phyloP scores from a whole-genome alignment of 345 rosid species.

The Murraya paniculata region DNA sequence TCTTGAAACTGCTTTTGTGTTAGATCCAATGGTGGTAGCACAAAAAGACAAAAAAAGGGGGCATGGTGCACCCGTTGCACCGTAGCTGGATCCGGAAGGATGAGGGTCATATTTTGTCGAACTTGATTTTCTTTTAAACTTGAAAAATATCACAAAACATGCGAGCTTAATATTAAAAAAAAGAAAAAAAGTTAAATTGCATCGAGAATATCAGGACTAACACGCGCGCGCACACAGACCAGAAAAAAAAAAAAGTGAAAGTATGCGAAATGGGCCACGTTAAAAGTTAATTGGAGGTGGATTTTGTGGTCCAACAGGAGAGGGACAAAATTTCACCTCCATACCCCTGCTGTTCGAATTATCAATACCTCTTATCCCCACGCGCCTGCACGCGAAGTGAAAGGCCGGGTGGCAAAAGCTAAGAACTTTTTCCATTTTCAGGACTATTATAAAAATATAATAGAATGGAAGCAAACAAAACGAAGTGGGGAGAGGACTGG shows the following conservation, averaged over 20 bases:
- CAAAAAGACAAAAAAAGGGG: no score
- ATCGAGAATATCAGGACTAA: no score
- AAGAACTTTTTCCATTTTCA: neutral
- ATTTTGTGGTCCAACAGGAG: conserved; percentile 7
- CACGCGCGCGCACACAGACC: no score
- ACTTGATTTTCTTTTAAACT: no score
- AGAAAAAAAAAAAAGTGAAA: accelerated
- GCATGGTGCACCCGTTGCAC: no score
- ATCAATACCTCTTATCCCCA: neutral
- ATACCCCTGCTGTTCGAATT: neutral
- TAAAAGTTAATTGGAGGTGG: neutral
- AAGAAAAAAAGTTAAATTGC: no score
- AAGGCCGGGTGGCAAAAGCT: neutral
- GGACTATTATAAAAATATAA: neutral
- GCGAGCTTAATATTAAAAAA: no score
- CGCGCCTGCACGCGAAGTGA: neutral
- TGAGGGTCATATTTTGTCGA: no score
- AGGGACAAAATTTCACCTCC: neutral
- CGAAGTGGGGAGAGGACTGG: conserved; percentile 1
- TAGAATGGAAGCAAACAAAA: neutral
- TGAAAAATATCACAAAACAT: no score
- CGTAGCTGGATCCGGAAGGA: no score
- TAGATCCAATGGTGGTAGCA: no score
- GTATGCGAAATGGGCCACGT: neutral
- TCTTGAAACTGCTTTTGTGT: no score